Conservation (phyloP, 352 stramenopile genomes). For the Phytophthora citricola region DNA sequence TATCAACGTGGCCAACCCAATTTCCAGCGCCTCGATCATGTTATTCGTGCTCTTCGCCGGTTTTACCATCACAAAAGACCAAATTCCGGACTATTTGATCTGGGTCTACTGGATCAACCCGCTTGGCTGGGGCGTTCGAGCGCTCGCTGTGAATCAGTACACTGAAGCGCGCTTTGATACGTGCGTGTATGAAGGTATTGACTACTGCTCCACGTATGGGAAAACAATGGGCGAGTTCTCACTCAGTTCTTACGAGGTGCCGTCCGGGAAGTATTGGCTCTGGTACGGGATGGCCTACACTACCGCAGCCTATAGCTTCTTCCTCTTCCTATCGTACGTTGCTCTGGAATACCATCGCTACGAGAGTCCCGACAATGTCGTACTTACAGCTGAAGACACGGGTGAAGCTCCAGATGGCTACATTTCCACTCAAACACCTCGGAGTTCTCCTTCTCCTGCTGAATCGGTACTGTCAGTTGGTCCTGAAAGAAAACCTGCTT, state of each 20-base stretch:
- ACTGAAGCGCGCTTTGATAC: conserved; percentile 1
- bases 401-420: conserved; percentile 5
- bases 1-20: conserved; percentile 41
- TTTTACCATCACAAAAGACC: conserved; percentile 37
- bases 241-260: conserved; percentile 36
- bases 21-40: conserved; percentile 42
- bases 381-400: neutral
- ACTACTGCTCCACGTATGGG: conserved; percentile 36
- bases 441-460: neutral
- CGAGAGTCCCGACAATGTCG: conserved; percentile 19
- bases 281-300: conserved; percentile 35
- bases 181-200: conserved; percentile 10
- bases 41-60: conserved; percentile 39
- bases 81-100: conserved; percentile 36
- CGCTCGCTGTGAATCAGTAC: conserved; percentile 13
- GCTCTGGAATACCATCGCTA: conserved; percentile 19
- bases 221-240: conserved; percentile 20
- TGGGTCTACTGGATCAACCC: conserved; percentile 64
- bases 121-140: conserved; percentile 36
- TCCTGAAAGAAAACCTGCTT: neutral
- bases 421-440: conserved; percentile 1
- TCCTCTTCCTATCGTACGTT: conserved; percentile 19
- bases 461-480: no score
- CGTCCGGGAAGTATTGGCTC: conserved; percentile 33
- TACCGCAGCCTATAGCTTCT: conserved; percentile 18